Percentiles rank a stretch among this genome's conserved stretches.
These are phyloP conservation scores for Moniliophthora roreri DNA, from an alignment of 1,284 basidiomycete genomes.

Conservation along the genomic window DNA sequence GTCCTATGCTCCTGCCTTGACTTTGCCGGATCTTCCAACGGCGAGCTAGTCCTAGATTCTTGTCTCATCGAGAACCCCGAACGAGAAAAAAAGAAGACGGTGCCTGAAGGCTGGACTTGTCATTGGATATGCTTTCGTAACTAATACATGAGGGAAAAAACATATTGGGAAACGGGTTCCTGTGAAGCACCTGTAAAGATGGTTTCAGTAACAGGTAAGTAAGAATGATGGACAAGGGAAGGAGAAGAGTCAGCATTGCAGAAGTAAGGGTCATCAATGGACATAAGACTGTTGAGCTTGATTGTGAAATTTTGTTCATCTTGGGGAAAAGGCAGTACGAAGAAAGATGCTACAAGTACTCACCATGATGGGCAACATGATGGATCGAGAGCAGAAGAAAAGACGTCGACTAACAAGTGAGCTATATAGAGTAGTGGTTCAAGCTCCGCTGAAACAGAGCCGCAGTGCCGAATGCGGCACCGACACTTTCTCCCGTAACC, in stretches of 20 bases:
- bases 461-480: not conserved
- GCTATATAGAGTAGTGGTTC: conserved; percentile 8
- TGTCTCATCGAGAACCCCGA: too few species aligned
- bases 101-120: too few species aligned
- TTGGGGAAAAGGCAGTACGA: conserved; percentile 18
- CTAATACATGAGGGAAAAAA: not conserved
- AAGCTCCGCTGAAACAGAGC: conserved; percentile 16
- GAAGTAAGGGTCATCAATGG: conserved; percentile 59
- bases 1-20: too few species aligned
- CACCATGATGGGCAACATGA: conserved; percentile 20
- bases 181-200: not conserved
- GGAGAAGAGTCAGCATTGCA: conserved; percentile 57
- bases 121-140: too few species aligned
- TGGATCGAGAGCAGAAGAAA: conserved; percentile 10
- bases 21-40: too few species aligned
- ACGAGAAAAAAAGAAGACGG: too few species aligned
- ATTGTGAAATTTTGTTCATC: conserved; percentile 67
- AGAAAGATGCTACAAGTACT: conserved; percentile 5
- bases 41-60: too few species aligned
- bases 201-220: not conserved
- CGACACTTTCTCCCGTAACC: not conserved
- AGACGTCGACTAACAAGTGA: not conserved
- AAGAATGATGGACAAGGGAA: conserved; percentile 15
- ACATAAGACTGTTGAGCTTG: conserved; percentile 74
- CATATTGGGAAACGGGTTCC: not conserved